phyloP scores from a whole-genome alignment of 2,329 filamentous ascomycete genomes.

The Pseudocercospora eumusae region DNA sequence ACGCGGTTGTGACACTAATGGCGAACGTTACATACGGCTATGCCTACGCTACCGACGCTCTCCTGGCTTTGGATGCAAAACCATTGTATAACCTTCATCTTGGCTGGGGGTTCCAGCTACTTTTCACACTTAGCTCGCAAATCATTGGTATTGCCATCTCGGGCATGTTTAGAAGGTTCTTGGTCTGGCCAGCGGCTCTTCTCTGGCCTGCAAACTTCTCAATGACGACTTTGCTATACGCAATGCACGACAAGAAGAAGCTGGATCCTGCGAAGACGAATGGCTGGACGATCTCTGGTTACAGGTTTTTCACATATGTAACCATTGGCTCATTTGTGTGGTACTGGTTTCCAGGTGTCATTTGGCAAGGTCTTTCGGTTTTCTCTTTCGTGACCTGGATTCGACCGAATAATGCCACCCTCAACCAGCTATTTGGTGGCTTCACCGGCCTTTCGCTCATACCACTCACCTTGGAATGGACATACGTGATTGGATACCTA shows the following conservation, averaged over 20 bases:
- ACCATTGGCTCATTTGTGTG: conserved; percentile 73
- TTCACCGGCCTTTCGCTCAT: conserved; percentile 81
- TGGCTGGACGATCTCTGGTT: conserved; percentile 78
- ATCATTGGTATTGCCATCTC: conserved; percentile 84
- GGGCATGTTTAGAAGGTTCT: conserved; percentile 74
- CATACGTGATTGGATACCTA: conserved; percentile 52
- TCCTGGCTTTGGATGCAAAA: conserved; percentile 72
- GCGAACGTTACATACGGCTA: conserved; percentile 29
- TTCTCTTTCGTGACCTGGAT: conserved; percentile 91
- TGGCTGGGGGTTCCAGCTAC: conserved; percentile 73
- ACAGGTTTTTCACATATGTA: conserved; percentile 78
- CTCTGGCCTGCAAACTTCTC: conserved; percentile 88
- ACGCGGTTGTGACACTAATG: conserved; percentile 46
- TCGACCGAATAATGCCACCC: conserved; percentile 75
- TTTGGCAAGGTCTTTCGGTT: conserved; percentile 82
- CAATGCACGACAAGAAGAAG: conserved; percentile 80
- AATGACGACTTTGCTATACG: conserved; percentile 85
- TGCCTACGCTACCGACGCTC: conserved; percentile 50
- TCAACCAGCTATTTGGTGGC: conserved; percentile 83
- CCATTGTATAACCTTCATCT: conserved; percentile 74
- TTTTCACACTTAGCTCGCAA: conserved; percentile 82
- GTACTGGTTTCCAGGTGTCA: conserved; percentile 80
- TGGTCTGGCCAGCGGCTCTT: conserved; percentile 83
- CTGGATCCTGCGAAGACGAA: conserved; percentile 57
- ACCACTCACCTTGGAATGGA: conserved; percentile 86